These are phyloP conservation scores for Paecilomyces formosus DNA, from an alignment of 2,329 filamentous ascomycete species.

Conservation along the genomic window DNA sequence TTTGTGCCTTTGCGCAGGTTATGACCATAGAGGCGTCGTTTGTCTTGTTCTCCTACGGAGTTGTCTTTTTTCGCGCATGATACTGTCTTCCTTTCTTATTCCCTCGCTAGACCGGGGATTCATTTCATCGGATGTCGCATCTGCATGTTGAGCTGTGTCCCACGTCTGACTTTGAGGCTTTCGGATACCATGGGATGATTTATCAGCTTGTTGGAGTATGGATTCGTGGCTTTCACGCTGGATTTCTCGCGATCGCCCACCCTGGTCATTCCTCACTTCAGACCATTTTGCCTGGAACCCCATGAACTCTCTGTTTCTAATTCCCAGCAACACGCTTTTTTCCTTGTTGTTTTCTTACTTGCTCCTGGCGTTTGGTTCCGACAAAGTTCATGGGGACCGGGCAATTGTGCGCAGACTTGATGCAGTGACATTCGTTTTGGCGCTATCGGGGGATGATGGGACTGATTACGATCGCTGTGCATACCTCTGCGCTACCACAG, in stretches of 20 bases:
- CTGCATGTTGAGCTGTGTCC: background rate
- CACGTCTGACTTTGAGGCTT: background rate
- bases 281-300: background rate
- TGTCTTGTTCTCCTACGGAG: constrained; percentile 23
- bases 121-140: background rate
- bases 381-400: background rate
- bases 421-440: background rate
- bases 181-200: background rate
- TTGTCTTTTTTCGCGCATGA: constrained; percentile 11
- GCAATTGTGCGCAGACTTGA: background rate
- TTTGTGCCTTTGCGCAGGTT: constrained; percentile 5
- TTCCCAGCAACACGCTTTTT: background rate
- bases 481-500: background rate
- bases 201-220: background rate
- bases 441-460: background rate
- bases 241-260: background rate
- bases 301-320: background rate
- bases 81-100: constrained; percentile 17
- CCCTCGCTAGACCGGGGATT: constrained; percentile 25
- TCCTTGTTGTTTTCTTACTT: background rate
- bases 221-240: background rate
- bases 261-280: background rate
- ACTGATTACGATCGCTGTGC: background rate
- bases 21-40: constrained; percentile 32
- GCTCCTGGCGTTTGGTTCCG: background rate